Evolutionary conservation across 116 monocot genomes (phyloP).

Genomic region (Zostera marina): DNA sequence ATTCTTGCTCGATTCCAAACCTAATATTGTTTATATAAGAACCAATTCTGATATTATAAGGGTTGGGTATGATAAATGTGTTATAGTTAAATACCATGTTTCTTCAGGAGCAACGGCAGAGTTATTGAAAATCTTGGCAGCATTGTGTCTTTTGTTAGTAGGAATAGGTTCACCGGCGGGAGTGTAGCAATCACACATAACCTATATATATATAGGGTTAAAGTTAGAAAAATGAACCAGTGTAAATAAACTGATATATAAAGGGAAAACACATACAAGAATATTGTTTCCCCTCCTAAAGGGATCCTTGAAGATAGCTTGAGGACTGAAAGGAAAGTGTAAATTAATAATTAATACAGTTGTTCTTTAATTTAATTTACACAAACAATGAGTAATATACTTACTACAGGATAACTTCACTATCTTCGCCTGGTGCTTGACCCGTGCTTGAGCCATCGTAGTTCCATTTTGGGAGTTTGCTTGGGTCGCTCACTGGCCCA

Average conservation of each 20-base stretch:
- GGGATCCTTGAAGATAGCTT: slow-evolving; percentile 63
- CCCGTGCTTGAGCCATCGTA: no score
- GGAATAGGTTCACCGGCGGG: slow-evolving; percentile 43
- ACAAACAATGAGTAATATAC: not conserved
- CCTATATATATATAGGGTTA: slow-evolving; percentile 9
- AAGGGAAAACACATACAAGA: slow-evolving; percentile 17
- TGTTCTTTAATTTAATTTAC: not conserved
- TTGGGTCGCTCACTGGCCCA: slow-evolving; percentile 40
- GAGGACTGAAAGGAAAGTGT: slow-evolving; percentile 18
- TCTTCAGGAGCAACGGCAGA: slow-evolving; percentile 28
- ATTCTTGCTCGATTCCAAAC: slow-evolving; percentile 94
- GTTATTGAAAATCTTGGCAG: slow-evolving; percentile 36
- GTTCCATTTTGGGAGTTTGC: slow-evolving; percentile 86
- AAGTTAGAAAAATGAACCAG: not conserved
- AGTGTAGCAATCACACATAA: slow-evolving; percentile 41
- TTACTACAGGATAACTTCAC: slow-evolving; percentile 94
- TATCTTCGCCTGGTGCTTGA: slow-evolving; percentile 70
- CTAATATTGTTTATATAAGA: slow-evolving; percentile 1
- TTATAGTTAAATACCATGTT: slow-evolving; percentile 19
- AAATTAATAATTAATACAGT: not conserved
- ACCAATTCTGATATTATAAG: no score
- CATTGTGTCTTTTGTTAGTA: slow-evolving; percentile 30
- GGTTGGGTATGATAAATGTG: no score
- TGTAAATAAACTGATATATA: not conserved
- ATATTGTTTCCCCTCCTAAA: slow-evolving; percentile 61